Evolutionary conservation across 2,329 filamentous ascomycete genomes (phyloP), one percentile per base, ranked within the genome.

Genomic region (Boeremia lycopersici): DNA sequence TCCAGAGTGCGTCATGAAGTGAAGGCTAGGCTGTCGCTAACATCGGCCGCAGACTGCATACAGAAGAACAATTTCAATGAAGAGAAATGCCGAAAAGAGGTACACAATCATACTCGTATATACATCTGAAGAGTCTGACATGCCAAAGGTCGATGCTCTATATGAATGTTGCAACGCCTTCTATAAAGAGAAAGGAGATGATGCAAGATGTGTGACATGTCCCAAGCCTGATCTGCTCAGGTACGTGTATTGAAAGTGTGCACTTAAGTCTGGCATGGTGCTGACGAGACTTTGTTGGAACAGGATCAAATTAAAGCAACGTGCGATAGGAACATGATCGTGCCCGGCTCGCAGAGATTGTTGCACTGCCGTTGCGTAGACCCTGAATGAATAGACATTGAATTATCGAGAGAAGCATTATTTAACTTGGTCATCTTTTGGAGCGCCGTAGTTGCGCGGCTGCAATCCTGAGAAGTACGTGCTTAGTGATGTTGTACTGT

Each of bases 141-240:
- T 13, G 6, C 74, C 78, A 15, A 81, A 91, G 69, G 84, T 99
- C 52, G 88, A 93, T 72, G 90, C 91, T 2, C 79, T 99, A 23
- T 99, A 98, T 76, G 89, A 95, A 65, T 99, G 95, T 77, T 99
- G 95, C 76, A 87, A 93, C 68, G 84, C 85, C 11, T 96, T 98
- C 73, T 98, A 99, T 77, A 79, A 88, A 65, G 82, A 84, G 53
- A 84, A 90, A 56, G 93, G 95, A 13, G 88, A 96, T 51, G 78
- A 86, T 23, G 92, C 90, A 29, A 86, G 82, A 36, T 89, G 89
- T 2, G 85, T 87, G 17, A 95, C 90, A 78, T 99, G 95, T 71
- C 95, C 95, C 0, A 93, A 93, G 72, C 85, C 90, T 7, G 84
- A 82, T 62, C 79, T 97, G 52, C 79, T 99, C 53, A 85, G 85